Evolutionary conservation across 441 rosid species (phyloP).

Genomic region (Populus tomentosa): DNA sequence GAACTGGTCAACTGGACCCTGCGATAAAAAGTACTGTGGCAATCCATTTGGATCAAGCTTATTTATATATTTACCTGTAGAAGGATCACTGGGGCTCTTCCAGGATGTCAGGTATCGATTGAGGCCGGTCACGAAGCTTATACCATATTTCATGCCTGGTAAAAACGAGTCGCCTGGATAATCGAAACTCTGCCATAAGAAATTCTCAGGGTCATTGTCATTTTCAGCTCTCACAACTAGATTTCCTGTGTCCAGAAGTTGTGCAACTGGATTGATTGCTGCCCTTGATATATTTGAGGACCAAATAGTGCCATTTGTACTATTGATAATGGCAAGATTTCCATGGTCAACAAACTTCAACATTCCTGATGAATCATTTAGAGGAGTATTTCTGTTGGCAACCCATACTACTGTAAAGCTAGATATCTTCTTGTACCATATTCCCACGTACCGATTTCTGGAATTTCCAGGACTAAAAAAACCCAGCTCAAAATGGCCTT

Average conservation of each 20-base stretch:
- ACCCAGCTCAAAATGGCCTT: constrained; percentile 46
- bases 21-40: constrained; percentile 40
- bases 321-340: constrained; percentile 31
- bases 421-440: constrained; percentile 56
- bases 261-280: constrained; percentile 34
- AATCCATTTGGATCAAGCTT: constrained; percentile 36
- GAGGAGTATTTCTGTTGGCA: constrained; percentile 59
- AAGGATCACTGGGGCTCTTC: constrained; percentile 41
- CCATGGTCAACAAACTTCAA: constrained; percentile 35
- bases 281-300: constrained; percentile 35
- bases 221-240: constrained; percentile 42
- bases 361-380: constrained; percentile 28
- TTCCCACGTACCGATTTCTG: constrained; percentile 47
- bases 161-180: constrained; percentile 50
- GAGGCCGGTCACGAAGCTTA: constrained; percentile 32
- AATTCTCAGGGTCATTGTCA: background rate
- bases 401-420: constrained; percentile 50
- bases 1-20: constrained; percentile 21
- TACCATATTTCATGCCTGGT: constrained; percentile 55
- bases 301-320: constrained; percentile 32
- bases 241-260: constrained; percentile 61
- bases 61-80: constrained; percentile 37
- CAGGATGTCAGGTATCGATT: constrained; percentile 45
- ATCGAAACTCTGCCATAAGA: constrained; percentile 70
- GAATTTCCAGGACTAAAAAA: constrained; percentile 35